phyloP scores from a whole-genome alignment of 306 rosid species.

The Fragaria nilgerrensis region DNA sequence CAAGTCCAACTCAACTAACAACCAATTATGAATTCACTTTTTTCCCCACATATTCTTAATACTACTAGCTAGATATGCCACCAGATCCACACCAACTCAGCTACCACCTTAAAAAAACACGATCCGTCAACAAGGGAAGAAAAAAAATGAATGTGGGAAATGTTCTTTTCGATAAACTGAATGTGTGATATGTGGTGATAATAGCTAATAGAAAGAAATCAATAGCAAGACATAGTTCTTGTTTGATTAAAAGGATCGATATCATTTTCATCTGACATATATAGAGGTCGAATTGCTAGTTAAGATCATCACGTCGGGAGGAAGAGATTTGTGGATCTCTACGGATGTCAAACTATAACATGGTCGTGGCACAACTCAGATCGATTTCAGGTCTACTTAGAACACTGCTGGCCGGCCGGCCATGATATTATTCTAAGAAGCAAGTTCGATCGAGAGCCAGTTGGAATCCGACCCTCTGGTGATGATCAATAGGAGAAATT shows the following conservation, averaged over 20 bases:
- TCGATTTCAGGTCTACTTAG: background rate
- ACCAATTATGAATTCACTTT: background rate
- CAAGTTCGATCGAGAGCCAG: background rate
- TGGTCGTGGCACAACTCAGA: no score
- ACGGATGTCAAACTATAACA: no score
- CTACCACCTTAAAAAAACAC: background rate
- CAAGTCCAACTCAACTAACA: background rate
- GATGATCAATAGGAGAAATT: background rate
- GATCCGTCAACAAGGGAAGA: background rate
- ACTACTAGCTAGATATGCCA: background rate
- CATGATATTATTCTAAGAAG: background rate
- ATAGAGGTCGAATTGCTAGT: no score
- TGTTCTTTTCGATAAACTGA: background rate
- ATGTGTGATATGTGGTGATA: background rate
- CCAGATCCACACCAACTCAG: background rate
- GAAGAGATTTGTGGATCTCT: no score
- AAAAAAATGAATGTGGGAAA: background rate
- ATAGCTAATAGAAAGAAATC: background rate
- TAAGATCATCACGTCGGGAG: no score
- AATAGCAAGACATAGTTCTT: no score
- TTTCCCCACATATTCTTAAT: background rate
- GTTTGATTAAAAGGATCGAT: no score
- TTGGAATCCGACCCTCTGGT: background rate
- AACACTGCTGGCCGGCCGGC: background rate
- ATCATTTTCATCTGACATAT: no score